A percentile compares a stretch with the other conserved stretches of the same genome.
These are phyloP conservation scores for Cystobasidium ongulense DNA, from an alignment of 768 basidiomycete species.

Conservation along the genomic window DNA sequence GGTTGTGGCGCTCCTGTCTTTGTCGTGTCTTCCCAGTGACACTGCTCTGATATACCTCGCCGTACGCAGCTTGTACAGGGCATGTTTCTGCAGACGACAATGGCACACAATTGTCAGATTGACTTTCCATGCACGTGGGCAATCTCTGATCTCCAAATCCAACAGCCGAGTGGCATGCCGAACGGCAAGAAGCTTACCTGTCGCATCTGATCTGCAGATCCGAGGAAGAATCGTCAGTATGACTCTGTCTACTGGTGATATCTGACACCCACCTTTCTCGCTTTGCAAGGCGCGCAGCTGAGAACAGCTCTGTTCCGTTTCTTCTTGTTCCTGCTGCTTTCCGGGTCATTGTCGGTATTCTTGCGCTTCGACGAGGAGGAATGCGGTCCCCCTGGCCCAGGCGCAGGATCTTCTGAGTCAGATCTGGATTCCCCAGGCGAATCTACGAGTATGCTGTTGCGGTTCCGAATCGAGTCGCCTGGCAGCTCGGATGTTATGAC, in stretches of 20 bases:
- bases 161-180: background rate
- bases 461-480: background rate
- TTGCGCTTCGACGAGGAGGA: background rate
- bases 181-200: conserved; percentile 7
- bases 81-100: background rate
- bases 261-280: background rate
- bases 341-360: background rate
- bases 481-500: background rate
- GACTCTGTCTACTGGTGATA: background rate
- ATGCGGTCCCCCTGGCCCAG: background rate
- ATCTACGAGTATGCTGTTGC: background rate
- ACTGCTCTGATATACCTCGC: background rate
- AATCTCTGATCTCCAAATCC: background rate
- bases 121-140: background rate
- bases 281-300: conserved; percentile 6
- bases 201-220: background rate
- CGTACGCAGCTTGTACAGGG: conserved; percentile 7
- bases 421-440: background rate
- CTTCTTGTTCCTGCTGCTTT: conserved; percentile 4
- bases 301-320: conserved; percentile 11
- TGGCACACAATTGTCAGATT: too few relatives aligned
- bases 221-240: background rate
- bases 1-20: conserved; percentile 14
- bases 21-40: conserved; percentile 10
- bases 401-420: background rate